phyloP scores from a whole-genome alignment of 352 stramenopile species.

The Globisporangium lucens region DNA sequence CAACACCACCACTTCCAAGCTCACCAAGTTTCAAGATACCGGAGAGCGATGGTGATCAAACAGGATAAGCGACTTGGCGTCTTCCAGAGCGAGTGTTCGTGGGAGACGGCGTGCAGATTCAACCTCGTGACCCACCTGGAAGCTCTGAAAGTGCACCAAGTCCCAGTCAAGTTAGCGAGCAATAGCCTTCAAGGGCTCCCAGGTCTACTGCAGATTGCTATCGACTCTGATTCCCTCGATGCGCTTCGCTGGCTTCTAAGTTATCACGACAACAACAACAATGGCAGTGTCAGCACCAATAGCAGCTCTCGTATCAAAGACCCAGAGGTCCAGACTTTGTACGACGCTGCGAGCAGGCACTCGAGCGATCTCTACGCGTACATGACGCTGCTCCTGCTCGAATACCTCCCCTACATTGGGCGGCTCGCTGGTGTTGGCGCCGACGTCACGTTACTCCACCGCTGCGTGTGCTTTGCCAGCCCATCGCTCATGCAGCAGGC shows the following conservation, averaged over 20 bases:
- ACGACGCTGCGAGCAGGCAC: slow-evolving; percentile 24
- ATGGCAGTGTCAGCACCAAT: neutral
- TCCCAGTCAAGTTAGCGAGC: neutral
- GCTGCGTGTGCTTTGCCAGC: slow-evolving; percentile 40
- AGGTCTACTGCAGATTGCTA: slow-evolving; percentile 23
- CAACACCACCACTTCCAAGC: neutral
- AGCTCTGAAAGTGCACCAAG: slow-evolving; percentile 22
- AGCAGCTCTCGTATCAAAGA: slow-evolving; percentile 2
- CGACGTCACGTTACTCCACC: slow-evolving; percentile 49
- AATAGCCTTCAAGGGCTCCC: neutral
- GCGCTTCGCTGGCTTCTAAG: slow-evolving; percentile 44
- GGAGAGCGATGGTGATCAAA: neutral
- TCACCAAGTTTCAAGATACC: too few species aligned
- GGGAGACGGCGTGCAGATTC: slow-evolving; percentile 19
- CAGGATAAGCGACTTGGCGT: neutral
- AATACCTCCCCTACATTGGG: slow-evolving; percentile 24
- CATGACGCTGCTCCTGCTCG: slow-evolving; percentile 44
- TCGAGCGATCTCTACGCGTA: slow-evolving; percentile 28
- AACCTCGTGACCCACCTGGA: slow-evolving; percentile 37
- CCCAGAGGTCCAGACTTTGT: slow-evolving; percentile 9
- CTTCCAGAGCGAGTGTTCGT: slow-evolving; percentile 6
- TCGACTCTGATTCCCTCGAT: slow-evolving; percentile 29
- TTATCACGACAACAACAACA: neutral
- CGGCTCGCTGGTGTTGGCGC: slow-evolving; percentile 47
- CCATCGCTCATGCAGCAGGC: slow-evolving; percentile 15